These are phyloP conservation scores for Podospora pseudopauciseta DNA, from an alignment of 495 filamentous ascomycete species.

Conservation along the genomic window DNA sequence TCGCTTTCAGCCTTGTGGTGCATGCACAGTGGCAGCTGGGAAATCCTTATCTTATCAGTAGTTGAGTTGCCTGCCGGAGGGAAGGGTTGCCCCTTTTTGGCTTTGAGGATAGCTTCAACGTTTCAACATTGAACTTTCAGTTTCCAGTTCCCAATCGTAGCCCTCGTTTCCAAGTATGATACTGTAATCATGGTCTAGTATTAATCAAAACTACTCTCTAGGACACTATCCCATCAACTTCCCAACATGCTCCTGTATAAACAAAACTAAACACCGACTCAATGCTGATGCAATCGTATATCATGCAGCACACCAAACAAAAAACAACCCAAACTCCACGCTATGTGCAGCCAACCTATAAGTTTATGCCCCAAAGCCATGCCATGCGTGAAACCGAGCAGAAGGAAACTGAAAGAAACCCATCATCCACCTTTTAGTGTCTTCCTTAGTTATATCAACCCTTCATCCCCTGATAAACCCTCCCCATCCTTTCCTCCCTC, in stretches of 20 bases:
- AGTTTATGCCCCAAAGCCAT: background rate
- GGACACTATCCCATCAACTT: background rate
- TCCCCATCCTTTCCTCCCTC: background rate
- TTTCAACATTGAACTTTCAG: no score
- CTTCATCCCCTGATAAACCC: slow-evolving; percentile 2
- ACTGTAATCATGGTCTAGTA: no score
- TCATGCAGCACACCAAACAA: background rate
- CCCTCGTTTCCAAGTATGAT: no score
- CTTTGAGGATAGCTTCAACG: background rate
- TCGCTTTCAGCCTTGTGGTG: slow-evolving; percentile 8
- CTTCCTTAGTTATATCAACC: background rate
- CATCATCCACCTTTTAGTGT: background rate
- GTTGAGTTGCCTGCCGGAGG: background rate
- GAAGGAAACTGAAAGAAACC: background rate
- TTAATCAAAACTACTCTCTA: no score
- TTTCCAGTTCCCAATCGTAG: no score
- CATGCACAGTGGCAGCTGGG: background rate
- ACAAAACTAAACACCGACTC: background rate
- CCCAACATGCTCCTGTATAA: background rate
- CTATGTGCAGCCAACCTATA: background rate
- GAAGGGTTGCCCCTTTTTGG: background rate
- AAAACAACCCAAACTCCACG: background rate
- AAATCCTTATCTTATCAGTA: slow-evolving; percentile 25
- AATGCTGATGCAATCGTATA: background rate
- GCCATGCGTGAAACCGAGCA: background rate